Evolutionary conservation across 2,329 filamentous ascomycete genomes (phyloP).

Genomic region (Venturia effusa): DNA sequence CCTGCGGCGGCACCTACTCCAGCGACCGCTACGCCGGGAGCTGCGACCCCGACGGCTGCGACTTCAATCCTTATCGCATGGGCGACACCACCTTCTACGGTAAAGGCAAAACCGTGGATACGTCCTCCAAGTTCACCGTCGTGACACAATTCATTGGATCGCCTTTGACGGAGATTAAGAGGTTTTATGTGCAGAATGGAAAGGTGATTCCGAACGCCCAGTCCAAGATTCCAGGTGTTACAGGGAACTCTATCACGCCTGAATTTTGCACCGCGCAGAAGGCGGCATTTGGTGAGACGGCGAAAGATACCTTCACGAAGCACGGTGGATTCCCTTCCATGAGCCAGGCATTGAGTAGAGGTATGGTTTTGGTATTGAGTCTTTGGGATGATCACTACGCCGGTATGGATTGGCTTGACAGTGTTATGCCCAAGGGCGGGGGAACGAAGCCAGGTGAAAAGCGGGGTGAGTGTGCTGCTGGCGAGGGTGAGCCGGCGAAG

Average conservation of each 20-base stretch:
- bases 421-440: neutral
- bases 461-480: slow-evolving; percentile 27
- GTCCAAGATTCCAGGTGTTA: slow-evolving; percentile 34
- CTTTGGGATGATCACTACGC: slow-evolving; percentile 55
- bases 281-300: slow-evolving; percentile 40
- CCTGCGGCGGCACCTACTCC: slow-evolving; percentile 37
- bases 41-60: slow-evolving; percentile 60
- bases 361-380: slow-evolving; percentile 55
- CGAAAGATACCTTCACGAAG: slow-evolving; percentile 35
- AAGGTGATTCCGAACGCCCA: slow-evolving; percentile 36
- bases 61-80: slow-evolving; percentile 59
- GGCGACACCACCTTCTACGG: slow-evolving; percentile 56
- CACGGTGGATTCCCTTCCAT: slow-evolving; percentile 48
- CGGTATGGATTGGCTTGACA: slow-evolving; percentile 69
- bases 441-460: slow-evolving; percentile 25
- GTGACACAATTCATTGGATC: slow-evolving; percentile 40
- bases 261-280: slow-evolving; percentile 48
- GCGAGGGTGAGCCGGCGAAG: slow-evolving; percentile 25
- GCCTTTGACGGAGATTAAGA: slow-evolving; percentile 34
- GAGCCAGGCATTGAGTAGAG: slow-evolving; percentile 41
- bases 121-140: slow-evolving; percentile 35
- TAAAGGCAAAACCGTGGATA: slow-evolving; percentile 36
- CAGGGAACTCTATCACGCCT: slow-evolving; percentile 44
- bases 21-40: slow-evolving; percentile 47
- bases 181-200: slow-evolving; percentile 41